Evolutionary conservation across 139 green algal genomes (phyloP).

Genomic region (Closterium sp.): DNA sequence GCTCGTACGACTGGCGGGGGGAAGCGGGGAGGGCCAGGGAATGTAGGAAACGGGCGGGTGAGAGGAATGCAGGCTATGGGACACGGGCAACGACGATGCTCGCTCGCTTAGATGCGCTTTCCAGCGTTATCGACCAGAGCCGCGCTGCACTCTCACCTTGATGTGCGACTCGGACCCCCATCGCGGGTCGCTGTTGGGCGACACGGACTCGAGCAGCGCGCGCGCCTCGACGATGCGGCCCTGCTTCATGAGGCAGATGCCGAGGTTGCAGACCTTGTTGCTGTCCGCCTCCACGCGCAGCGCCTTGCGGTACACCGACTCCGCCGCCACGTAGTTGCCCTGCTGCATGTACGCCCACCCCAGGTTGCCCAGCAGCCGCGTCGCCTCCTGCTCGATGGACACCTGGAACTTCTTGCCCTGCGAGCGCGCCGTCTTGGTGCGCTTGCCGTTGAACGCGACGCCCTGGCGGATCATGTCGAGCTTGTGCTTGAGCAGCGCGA

Average conservation of each 20-base stretch:
- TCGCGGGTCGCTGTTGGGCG: constrained; percentile 16
- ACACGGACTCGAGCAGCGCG: constrained; percentile 36
- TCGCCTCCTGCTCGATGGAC: constrained; percentile 55
- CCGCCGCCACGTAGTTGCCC: constrained; percentile 39
- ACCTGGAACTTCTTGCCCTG: constrained; percentile 57
- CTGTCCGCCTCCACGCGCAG: constrained; percentile 48
- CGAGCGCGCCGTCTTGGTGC: constrained; percentile 49
- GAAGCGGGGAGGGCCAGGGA: not conserved
- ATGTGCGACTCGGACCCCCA: constrained; percentile 48
- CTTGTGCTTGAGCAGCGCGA: constrained; percentile 53
- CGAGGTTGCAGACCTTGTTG: constrained; percentile 57
- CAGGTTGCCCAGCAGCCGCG: constrained; percentile 52
- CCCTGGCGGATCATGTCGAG: constrained; percentile 54
- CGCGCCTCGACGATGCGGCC: constrained; percentile 40
- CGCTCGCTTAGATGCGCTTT: not conserved
- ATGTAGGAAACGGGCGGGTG: not conserved
- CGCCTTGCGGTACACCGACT: constrained; percentile 52
- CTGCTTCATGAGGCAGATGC: constrained; percentile 55
- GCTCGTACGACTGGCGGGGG: constrained; percentile 36
- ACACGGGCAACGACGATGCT: no score
- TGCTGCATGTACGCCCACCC: constrained; percentile 57
- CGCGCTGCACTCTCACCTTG: constrained; percentile 10
- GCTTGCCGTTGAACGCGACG: constrained; percentile 49
- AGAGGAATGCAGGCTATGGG: not conserved
- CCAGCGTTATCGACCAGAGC: not conserved